A percentile compares a stretch with the other conserved stretches of the same genome.
Evolutionary conservation across 208 protist genomes (phyloP).

Genomic region (Trypanosoma congolense): DNA sequence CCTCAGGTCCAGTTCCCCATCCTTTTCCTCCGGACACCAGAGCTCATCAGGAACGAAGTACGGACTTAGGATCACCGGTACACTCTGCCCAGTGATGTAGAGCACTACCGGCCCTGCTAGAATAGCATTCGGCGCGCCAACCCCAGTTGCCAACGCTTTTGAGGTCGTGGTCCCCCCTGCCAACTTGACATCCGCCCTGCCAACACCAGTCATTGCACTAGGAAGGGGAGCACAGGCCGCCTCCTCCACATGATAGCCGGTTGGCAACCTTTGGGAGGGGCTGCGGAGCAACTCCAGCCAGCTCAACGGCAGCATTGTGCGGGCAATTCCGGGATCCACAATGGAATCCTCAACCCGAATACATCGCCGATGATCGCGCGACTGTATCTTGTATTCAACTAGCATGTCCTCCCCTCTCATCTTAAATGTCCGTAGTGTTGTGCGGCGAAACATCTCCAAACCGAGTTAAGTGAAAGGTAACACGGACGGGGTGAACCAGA

Average conservation of each 20-base stretch:
- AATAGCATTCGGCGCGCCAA: constrained; percentile 39
- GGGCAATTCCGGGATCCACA: constrained; percentile 61
- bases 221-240: constrained; percentile 33
- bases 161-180: background rate
- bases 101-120: constrained; percentile 75
- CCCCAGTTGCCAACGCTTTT: background rate
- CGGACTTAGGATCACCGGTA: constrained; percentile 67
- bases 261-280: constrained; percentile 56
- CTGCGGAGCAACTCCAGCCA: constrained; percentile 82
- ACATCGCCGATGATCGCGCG: constrained; percentile 67
- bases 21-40: constrained; percentile 28
- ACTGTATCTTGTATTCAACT: constrained; percentile 82
- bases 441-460: constrained; percentile 32
- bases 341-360: constrained; percentile 75
- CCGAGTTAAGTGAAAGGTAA: constrained; percentile 5
- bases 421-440: constrained; percentile 32
- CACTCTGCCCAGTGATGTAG: constrained; percentile 76
- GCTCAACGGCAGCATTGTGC: constrained; percentile 57
- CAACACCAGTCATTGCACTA: constrained; percentile 14
- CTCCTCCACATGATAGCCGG: constrained; percentile 70
- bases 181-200: background rate
- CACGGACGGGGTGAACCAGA: background rate
- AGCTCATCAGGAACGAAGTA: constrained; percentile 67
- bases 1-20: constrained; percentile 62
- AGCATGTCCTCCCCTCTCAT: constrained; percentile 68